Evolutionary conservation across 345 rosid species (phyloP).

Genomic region (Pugionium dolabratum): DNA sequence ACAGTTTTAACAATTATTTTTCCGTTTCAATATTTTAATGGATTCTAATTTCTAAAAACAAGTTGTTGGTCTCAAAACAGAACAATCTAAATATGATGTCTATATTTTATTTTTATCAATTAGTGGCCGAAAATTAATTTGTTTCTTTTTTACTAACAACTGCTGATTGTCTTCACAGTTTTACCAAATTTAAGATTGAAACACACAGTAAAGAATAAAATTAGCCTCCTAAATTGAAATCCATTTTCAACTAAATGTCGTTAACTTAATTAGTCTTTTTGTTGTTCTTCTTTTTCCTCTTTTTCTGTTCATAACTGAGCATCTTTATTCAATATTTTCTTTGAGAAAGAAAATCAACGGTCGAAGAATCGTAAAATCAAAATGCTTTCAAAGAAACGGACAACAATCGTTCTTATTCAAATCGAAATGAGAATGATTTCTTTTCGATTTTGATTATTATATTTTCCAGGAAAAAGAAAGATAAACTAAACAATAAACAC

Average conservation of each 20-base stretch:
- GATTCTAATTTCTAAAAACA: not conserved
- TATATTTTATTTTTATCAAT: constrained; percentile 4
- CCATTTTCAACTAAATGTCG: constrained; percentile 22
- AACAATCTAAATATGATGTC: constrained; percentile 19
- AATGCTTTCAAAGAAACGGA: constrained; percentile 20
- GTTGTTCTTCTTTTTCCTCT: not conserved
- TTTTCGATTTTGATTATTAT: constrained; percentile 9
- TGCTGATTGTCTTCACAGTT: constrained; percentile 15
- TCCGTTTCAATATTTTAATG: not conserved
- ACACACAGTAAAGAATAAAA: constrained; percentile 14
- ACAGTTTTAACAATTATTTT: too few relatives aligned
- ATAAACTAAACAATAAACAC: not conserved
- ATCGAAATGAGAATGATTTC: constrained; percentile 3
- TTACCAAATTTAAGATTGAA: constrained; percentile 31
- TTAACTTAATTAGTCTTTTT: constrained; percentile 26
- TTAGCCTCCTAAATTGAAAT: not conserved
- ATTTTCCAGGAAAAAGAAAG: not conserved
- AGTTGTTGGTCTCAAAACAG: constrained; percentile 13
- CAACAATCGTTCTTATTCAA: constrained; percentile 6
- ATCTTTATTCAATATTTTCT: not conserved
- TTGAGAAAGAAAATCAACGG: not conserved
- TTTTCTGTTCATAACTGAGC: not conserved
- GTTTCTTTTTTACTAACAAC: constrained; percentile 16
- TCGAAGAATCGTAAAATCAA: constrained; percentile 3
- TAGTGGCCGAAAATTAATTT: constrained; percentile 8